Evolutionary conservation across 345 rosid genomes (phyloP), one percentile per base, ranked within the genome.

Genomic region (Brassica cretica): DNA sequence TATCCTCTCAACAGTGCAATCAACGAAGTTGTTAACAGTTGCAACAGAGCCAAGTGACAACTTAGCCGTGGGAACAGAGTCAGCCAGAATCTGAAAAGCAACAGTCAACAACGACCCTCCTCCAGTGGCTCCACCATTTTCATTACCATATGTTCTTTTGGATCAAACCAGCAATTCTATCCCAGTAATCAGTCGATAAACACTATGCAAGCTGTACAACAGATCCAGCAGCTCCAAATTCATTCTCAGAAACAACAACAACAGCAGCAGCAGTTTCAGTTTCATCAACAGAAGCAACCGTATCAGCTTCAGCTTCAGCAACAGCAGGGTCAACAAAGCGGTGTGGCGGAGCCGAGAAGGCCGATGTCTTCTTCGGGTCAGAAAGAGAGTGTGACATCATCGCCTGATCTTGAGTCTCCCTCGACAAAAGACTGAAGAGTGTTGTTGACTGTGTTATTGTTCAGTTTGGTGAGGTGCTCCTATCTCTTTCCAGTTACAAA

Each of bases 201-300:
- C 77, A 84, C 94, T 25, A 84, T 86, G 76, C 74, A 88, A 61
- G 84, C 97, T 0, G 88, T 92, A 2, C 96, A 93, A 74, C 99
- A 95, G 78, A 84, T 93, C 67, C 99, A 96, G 78, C 99, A 90
- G 82, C 95, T 96, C 67, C 98, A 93, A 82, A 91, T 93, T 73
- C 93, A 96, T 35, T 83, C 94, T 5, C 97, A 89, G 87, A 88
- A 92, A 82, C 96, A 84, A 4, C 92, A 87, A 14, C 87, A 88
- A 2, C 94, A 85, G 41, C 87, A 76, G 8, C 24, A 21, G 24
- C 94, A 87, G 66, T 86, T 78, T 39, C 89, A 84, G 64, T 81
- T 66, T 32, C 88, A 73, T 65, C 80, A 77, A 39, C 95, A 85
- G 66, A 93, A 85, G 66, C 90, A 79, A 61, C 86, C 79, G n/a